Conservation (phyloP, 768 basidiomycete genomes). For the Mycena galericulata region DNA sequence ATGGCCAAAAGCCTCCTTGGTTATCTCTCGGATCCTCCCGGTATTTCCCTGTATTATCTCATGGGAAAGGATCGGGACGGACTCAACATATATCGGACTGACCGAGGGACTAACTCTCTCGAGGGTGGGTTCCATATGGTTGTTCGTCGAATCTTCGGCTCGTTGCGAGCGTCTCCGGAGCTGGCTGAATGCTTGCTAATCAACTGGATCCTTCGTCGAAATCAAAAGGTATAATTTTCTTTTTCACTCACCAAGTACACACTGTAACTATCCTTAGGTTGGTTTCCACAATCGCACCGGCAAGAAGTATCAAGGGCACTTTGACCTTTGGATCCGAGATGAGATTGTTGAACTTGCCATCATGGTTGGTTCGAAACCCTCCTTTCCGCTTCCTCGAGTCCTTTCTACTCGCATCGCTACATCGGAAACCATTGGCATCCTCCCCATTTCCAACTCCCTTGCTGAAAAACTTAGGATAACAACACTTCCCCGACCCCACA, state of each 20-base stretch:
- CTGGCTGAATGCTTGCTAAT: not conserved
- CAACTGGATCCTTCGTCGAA: slow-evolving; percentile 3
- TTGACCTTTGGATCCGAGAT: not conserved
- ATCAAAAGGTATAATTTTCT: not conserved
- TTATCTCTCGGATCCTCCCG: slow-evolving; percentile 38
- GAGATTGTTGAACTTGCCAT: slow-evolving; percentile 3
- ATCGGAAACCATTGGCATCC: not conserved
- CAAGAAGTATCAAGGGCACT: not conserved
- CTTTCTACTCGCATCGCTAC: not conserved
- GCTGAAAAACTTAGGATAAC: not conserved
- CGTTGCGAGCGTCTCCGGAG: slow-evolving; percentile 32
- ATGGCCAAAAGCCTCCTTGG: slow-evolving; percentile 21
- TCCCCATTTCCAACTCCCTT: not conserved
- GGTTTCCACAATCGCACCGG: slow-evolving; percentile 3
- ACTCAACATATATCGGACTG: slow-evolving; percentile 31
- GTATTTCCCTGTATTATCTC: slow-evolving; percentile 27
- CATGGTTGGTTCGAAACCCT: not conserved
- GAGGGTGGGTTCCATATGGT: slow-evolving; percentile 36
- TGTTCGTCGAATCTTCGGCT: slow-evolving; percentile 32
- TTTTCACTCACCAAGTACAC: too few relatives aligned
- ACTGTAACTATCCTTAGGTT: too few relatives aligned
- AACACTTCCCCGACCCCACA: not conserved
- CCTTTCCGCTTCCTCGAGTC: not conserved
- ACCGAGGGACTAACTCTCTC: slow-evolving; percentile 34
- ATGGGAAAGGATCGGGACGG: slow-evolving; percentile 33